Evolutionary conservation across 441 rosid genomes (phyloP), one percentile per base, ranked within the genome.

Genomic region (Sinapis alba): DNA sequence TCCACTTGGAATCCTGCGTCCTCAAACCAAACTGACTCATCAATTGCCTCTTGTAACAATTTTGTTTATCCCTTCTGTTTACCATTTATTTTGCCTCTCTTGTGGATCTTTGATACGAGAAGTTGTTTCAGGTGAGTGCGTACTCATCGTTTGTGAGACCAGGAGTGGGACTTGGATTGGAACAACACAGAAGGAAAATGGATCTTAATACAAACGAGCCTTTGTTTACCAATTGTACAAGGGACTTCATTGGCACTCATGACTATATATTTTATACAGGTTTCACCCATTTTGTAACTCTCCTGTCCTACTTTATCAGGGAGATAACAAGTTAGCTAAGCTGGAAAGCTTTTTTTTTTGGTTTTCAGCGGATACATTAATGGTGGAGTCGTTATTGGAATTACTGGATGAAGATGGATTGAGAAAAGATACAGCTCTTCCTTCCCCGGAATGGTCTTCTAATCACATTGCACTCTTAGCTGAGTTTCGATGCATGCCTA

Each of bases 371-470:
- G 99, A 96, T 87, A 88, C 98, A 1, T 78, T 96, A 72, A 85
- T 82, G n/a, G 98, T 96, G 67, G 99, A 96, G 74, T 90, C 97
- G 3, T 82, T 96, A 77, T 76, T 96, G 87, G 99, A 96, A 81
- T 91, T 96, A 59, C 74, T 96, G 89, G 98, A 94, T 75, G 99
- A 96, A 84, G 99, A 94, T 67, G 89, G 96, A 87, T 86, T 96
- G 84, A 90, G 99, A 78, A 96, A 96, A 76, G 99, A 96, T 73
- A 96, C 98, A 51, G 99, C 97, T 27, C 98, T 96, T 84, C 98
- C 99, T 76, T 96, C 99, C 54, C 98, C 99, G 6, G 99, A 93
- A 81, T 93, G 99, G 99, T 96, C 99, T 57, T 96, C 99, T 18
- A 97, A 90, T 94, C 99, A 96, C 84, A 88, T 89, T 76, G 98